phyloP scores from a whole-genome alignment of 129 eudicot species.

The Ambrosia artemisiifolia region DNA sequence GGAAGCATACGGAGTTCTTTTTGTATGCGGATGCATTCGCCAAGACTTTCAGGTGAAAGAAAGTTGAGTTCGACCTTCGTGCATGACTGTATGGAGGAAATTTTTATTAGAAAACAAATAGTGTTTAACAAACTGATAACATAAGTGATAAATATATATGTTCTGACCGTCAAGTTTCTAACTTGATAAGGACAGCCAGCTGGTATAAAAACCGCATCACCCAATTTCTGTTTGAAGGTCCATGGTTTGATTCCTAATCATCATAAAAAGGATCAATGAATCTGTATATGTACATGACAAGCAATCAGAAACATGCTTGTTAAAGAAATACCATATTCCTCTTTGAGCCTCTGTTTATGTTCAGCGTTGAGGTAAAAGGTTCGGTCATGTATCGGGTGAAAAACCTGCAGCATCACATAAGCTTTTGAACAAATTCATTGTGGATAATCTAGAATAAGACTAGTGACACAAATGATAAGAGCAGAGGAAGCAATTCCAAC shows the following conservation, averaged over 20 bases:
- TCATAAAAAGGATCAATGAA: background rate
- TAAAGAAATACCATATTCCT: slow-evolving; percentile 36
- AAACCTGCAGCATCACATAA: slow-evolving; percentile 33
- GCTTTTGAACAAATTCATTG: background rate
- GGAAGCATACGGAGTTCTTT: slow-evolving; percentile 45
- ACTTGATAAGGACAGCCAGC: slow-evolving; percentile 43
- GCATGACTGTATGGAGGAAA: slow-evolving; percentile 29
- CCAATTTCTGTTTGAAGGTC: slow-evolving; percentile 29
- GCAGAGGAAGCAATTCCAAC: too few species aligned
- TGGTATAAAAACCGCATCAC: slow-evolving; percentile 37
- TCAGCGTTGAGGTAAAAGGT: slow-evolving; percentile 39
- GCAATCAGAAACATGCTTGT: background rate
- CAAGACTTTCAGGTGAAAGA: slow-evolving; percentile 45
- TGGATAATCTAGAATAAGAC: background rate
- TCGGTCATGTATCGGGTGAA: slow-evolving; percentile 60
- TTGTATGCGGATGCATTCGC: slow-evolving; percentile 39
- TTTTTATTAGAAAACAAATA: background rate
- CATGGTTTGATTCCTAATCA: slow-evolving; percentile 38
- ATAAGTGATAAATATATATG: background rate
- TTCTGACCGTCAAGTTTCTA: slow-evolving; percentile 34
- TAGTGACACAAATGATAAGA: too few species aligned
- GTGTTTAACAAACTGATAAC: background rate
- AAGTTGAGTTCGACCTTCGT: slow-evolving; percentile 47
- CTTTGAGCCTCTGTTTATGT: slow-evolving; percentile 57
- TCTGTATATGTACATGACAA: slow-evolving; percentile 5